These are phyloP conservation scores for Diaporthe aspalathi DNA, from an alignment of 2,329 filamentous ascomycete species.

Conservation along the genomic window DNA sequence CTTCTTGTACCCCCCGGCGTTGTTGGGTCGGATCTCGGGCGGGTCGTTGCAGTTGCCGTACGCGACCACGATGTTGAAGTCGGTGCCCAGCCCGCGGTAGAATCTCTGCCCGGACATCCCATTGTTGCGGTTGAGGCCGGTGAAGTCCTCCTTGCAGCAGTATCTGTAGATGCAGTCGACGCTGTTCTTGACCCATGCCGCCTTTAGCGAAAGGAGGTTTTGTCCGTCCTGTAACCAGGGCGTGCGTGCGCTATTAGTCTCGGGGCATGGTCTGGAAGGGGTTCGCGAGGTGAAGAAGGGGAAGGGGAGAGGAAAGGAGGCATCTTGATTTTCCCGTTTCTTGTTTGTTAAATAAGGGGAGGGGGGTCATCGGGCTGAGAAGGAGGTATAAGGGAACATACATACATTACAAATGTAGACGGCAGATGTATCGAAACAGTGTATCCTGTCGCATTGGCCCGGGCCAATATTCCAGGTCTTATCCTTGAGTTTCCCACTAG, in stretches of 20 bases:
- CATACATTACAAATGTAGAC: constrained; percentile 37
- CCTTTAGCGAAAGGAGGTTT: neutral
- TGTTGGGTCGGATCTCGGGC: neutral
- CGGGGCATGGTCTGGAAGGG: too few species aligned
- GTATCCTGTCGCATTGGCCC: constrained; percentile 29
- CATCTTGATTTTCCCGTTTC: too few species aligned
- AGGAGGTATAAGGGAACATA: neutral
- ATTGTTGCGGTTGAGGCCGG: neutral
- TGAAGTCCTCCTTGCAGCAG: constrained; percentile 30
- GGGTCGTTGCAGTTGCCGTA: constrained; percentile 31
- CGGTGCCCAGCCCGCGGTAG: neutral
- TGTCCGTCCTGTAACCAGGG: constrained; percentile 20
- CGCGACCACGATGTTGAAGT: constrained; percentile 26
- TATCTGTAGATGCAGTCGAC: constrained; percentile 15
- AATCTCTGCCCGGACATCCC: constrained; percentile 37
- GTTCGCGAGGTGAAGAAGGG: too few species aligned
- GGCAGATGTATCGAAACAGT: constrained; percentile 32
- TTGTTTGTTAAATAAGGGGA: too few species aligned
- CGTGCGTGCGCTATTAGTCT: neutral
- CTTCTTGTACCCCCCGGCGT: neutral
- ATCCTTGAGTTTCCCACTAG: constrained; percentile 1
- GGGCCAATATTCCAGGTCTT: neutral
- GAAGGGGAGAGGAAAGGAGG: neutral
- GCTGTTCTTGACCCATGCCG: constrained; percentile 4
- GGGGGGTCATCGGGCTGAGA: neutral